Evolutionary conservation across 257 asterid species (phyloP), one percentile per base, ranked within the genome.

Genomic region (Euphrasia confusa): DNA sequence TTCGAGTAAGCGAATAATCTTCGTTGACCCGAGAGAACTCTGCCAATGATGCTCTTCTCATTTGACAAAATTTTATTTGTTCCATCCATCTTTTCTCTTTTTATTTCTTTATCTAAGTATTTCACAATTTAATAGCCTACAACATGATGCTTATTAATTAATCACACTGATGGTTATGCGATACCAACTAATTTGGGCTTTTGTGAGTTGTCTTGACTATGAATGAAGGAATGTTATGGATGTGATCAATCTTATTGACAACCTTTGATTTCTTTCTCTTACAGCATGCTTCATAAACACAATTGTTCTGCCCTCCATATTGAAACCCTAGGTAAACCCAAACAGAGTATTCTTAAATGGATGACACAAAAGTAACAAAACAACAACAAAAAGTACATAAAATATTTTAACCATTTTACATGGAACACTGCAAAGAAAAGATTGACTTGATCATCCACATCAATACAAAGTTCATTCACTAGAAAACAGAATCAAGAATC

Each of bases 381-480:
- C 48, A 42, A 30, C 33, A 30, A 30, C 33, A 30, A 30, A 30
- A 30, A 30, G 33, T 30, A 30, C 5, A 30, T 30, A 30, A 30
- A 30, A 30, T 30, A 30, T 30, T 30, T 5, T 3, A 30, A 3
- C 33, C 52, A 26, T 44, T 48, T 48, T 17, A 64, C 68, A 35
- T 14, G 21, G 30, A 12, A 30, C 15, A 35, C 12, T 24, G 40
- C 28, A 21, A 24, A 61, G 13, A n/a, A 15, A 45, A 50, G 60
- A 7, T 52, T 30, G 52, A 17, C 21, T 49, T 64, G 18, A 50
- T 64, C 68, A 40, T 63, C 68, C 24, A 63, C 32, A 39, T 64
- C 68, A 64, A 32, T 33, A 50, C 68, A 64, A 3, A 61, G 40
- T 61, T 61, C 66, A 44, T 61, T 61, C 55, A 8, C 66, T 62